Base-by-base conservation (phyloP, 139 green algal genomes). In the Chlorella sp. region DNA sequence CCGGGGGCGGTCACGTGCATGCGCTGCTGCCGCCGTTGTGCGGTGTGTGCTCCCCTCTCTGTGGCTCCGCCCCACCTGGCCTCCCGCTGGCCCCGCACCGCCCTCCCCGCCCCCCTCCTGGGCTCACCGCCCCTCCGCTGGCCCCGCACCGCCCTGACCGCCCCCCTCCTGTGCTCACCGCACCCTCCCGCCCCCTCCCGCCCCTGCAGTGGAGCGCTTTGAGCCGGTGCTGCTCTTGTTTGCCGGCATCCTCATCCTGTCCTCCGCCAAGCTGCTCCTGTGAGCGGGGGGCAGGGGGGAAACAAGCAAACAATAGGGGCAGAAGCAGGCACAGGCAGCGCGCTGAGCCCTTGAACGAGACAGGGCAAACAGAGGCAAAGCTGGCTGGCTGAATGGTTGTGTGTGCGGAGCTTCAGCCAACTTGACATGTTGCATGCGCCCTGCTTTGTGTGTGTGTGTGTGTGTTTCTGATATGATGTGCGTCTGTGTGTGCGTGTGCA, bases 161-260 rank as follows among this genome's bases (percentile, higher is more conserved):
- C 30, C 75, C 16, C n/a, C 75, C 36, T 32, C 7, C 71, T 78
- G n/a, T n/a, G n/a, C n/a, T n/a, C n/a, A n/a, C n/a, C n/a, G n/a
- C n/a, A n/a, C 71, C 24, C 34, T 48, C 34, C 18, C 75, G 26
- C 30, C 36, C 36, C 73, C 15, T 26, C 75, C 57, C 5, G 5
- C 19, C 81, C 42, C 16, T 68, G 84, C 84, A 88, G 95, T 98
- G 0, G 92, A 97, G 73, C 90, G 93, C 76, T 99, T 98, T 81
- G 82, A 98, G 91, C 96, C 97, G 4, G 89, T 99, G 42, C 92
- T 99, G 76, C 92, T 99, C 0, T 36, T 97, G 1, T 99, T 99
- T 95, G 97, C 98, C 3, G 96, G 64, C 30, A 96, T 99, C n/a
- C 94, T 99, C 32, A 57, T 99, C 0, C 97, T 93, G 78, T 98